These are phyloP conservation scores for Leishmania tropica DNA, from an alignment of 208 protist species.

Conservation along the genomic window DNA sequence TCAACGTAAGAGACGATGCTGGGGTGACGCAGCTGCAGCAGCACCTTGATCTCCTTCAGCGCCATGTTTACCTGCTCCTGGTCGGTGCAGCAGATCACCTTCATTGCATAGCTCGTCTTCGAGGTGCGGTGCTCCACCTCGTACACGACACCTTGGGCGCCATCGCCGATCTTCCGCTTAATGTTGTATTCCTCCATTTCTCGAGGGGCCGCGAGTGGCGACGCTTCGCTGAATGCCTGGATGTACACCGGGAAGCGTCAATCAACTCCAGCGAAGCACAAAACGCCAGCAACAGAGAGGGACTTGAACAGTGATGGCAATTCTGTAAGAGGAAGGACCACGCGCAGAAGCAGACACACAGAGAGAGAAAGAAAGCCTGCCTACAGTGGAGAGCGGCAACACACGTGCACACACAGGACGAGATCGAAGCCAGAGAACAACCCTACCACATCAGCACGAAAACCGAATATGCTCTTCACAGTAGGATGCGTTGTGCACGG, in stretches of 20 bases:
- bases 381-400: not conserved
- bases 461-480: not conserved
- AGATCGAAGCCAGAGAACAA: not conserved
- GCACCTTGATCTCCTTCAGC: constrained; percentile 87
- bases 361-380: constrained; percentile 17
- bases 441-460: not conserved
- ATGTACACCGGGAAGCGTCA: not conserved
- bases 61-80: constrained; percentile 74
- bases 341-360: not conserved
- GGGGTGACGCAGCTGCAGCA: constrained; percentile 75
- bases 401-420: not conserved
- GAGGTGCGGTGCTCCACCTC: constrained; percentile 57
- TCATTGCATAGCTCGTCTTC: constrained; percentile 77
- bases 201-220: not conserved
- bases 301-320: not conserved
- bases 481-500: not conserved
- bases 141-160: constrained; percentile 84
- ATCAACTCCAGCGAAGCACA: not conserved
- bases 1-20: constrained; percentile 88
- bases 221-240: not conserved
- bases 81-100: constrained; percentile 76
- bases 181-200: constrained; percentile 85
- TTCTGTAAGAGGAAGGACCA: not conserved
- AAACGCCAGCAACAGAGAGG: not conserved
- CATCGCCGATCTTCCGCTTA: constrained; percentile 68